Evolutionary conservation across 345 rosid genomes (phyloP), one percentile per base, ranked within the genome.

Genomic region (Psidium friedrichsthalianum): DNA sequence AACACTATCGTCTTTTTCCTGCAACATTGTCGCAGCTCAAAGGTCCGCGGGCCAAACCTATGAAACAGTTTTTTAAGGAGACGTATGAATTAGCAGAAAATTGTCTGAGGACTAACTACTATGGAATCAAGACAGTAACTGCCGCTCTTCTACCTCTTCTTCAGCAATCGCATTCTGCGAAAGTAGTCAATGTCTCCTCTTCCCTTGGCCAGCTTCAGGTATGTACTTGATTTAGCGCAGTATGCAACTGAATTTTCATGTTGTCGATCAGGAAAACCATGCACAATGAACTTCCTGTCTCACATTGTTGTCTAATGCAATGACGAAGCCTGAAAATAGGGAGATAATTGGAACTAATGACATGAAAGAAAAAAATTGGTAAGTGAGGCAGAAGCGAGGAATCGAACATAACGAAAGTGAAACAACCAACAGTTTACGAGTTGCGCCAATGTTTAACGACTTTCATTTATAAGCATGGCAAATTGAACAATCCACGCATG

Each of bases 161-260:
- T 74, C 86, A 84, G 36, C 86, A 42, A 12, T 84, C 91, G 5
- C 11, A 76, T 49, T 84, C 86, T 9, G 74, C 89, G 24, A 89
- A 59, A 56, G 57, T 84, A 42, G 87, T 89, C 24, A 89, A 89
- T 56, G 69, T 87, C 20, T 61, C 89, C 82, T 89, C 88, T 58
- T 3, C 24, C 7, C 10, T 85, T 22, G 87, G 87, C 64, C 76
- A 44, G 85, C 32, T 83, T 44, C 83, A 85, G 88, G 89, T 86
- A 51, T 29, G 20, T 32, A 61, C 74, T 61, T 61, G 32, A 61
- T 15, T 15, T 61, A 18, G 40, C 15, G 74, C 16, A 16, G 16
- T 29, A 14, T 1, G 74, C 11, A 61, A 15, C 6, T 15, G 21
- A 29, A 61, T 29, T 29, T 61, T 61, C 22, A 61, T 7, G 42